Percentiles rank a stretch among this genome's conserved stretches.
These are phyloP conservation scores for Aspergillus steynii DNA, from an alignment of 495 filamentous ascomycete species.

Conservation along the genomic window DNA sequence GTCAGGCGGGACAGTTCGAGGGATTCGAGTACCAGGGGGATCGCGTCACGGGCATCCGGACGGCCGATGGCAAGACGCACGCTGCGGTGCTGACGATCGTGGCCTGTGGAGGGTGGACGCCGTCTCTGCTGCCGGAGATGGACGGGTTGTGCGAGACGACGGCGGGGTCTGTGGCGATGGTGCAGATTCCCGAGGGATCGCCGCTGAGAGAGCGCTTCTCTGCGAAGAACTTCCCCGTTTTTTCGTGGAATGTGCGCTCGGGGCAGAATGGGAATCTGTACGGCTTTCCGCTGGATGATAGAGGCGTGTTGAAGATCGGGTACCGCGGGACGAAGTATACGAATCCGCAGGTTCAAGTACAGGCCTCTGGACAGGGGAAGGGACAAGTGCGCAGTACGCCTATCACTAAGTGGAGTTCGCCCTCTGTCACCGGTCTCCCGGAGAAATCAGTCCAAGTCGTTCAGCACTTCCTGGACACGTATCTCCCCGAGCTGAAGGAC, in stretches of 20 bases:
- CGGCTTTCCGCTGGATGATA: slow-evolving; percentile 38
- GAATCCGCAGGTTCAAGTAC: slow-evolving; percentile 24
- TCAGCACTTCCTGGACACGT: slow-evolving; percentile 30
- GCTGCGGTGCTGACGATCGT: slow-evolving; percentile 67
- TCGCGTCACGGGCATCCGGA: slow-evolving; percentile 27
- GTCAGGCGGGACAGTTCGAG: slow-evolving; percentile 22
- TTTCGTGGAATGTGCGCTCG: slow-evolving; percentile 30
- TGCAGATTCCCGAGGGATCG: slow-evolving; percentile 13
- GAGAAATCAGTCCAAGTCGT: slow-evolving; percentile 20
- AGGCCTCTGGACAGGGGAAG: neutral
- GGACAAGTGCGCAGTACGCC: slow-evolving; percentile 36
- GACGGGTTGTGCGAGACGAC: slow-evolving; percentile 43
- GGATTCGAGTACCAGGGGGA: slow-evolving; percentile 20
- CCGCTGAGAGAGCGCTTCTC: slow-evolving; percentile 27
- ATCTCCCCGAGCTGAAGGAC: slow-evolving; percentile 34
- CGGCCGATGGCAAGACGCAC: slow-evolving; percentile 33
- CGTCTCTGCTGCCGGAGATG: slow-evolving; percentile 52
- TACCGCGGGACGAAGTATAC: slow-evolving; percentile 47
- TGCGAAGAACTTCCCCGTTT: slow-evolving; percentile 32
- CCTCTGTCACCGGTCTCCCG: slow-evolving; percentile 17
- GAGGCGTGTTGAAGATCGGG: slow-evolving; percentile 45
- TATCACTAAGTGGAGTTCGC: slow-evolving; percentile 30
- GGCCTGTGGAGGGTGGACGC: slow-evolving; percentile 79
- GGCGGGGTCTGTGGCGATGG: slow-evolving; percentile 38
- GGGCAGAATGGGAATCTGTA: slow-evolving; percentile 37